Evolutionary conservation across 352 stramenopile genomes (phyloP).

Genomic region (Blastocystis sp.): DNA sequence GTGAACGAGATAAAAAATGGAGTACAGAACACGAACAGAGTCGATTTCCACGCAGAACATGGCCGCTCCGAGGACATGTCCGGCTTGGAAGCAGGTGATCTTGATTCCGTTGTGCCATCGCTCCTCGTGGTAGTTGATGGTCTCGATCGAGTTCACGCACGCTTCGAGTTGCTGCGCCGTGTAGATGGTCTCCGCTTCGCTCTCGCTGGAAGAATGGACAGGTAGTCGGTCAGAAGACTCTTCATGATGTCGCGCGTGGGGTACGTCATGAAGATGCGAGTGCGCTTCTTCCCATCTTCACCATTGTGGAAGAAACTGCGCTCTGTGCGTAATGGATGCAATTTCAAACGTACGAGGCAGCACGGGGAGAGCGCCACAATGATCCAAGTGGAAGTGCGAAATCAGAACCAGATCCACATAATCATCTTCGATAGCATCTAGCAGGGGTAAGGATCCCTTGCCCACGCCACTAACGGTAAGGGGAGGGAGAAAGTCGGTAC

Average conservation of each 20-base stretch:
- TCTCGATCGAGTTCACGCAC: slow-evolving; percentile 93
- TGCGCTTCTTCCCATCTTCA: slow-evolving; percentile 1
- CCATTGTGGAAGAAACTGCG: slow-evolving; percentile 80
- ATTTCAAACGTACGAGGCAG: slow-evolving; percentile 16
- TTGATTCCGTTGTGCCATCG: slow-evolving; percentile 93
- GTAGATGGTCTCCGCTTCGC: slow-evolving; percentile 75
- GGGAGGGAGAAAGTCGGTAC: neutral
- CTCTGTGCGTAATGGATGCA: neutral
- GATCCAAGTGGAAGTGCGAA: slow-evolving; percentile 99
- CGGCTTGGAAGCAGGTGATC: slow-evolving; percentile 96
- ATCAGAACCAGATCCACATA: slow-evolving; percentile 94
- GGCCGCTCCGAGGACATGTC: slow-evolving; percentile 95
- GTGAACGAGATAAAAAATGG: neutral
- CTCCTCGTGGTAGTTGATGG: slow-evolving; percentile 93
- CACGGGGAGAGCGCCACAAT: slow-evolving; percentile 90
- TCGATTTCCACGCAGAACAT: slow-evolving; percentile 99
- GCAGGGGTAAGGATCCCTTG: slow-evolving; percentile 92
- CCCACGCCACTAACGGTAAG: slow-evolving; percentile 74
- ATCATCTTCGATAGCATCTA: slow-evolving; percentile 90
- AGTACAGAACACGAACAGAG: slow-evolving; percentile 90
- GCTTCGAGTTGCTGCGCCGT: slow-evolving; percentile 86
- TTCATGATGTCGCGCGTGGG: slow-evolving; percentile 96
- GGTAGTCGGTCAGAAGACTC: slow-evolving; percentile 93
- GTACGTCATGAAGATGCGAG: slow-evolving; percentile 96
- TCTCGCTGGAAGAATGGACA: slow-evolving; percentile 80